These are phyloP conservation scores for Trichoderma brevicompactum DNA, from an alignment of 2,329 filamentous ascomycete genomes.

Conservation along the genomic window DNA sequence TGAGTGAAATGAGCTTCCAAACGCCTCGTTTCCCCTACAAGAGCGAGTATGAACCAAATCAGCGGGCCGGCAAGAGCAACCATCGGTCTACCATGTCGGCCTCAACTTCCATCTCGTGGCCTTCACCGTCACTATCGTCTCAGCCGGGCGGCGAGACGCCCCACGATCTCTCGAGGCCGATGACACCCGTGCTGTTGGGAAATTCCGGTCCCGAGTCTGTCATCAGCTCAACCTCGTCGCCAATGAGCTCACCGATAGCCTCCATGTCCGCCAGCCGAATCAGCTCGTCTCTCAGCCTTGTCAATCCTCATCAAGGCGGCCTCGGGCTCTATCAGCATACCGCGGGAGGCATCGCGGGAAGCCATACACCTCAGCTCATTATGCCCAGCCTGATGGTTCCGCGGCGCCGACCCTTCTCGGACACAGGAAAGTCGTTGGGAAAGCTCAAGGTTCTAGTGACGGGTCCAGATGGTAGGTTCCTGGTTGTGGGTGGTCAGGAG, in stretches of 20 bases:
- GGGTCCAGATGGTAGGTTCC: slow-evolving; percentile 68
- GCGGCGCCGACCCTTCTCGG: slow-evolving; percentile 84
- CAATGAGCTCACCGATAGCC: slow-evolving; percentile 54
- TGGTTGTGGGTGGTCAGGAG: neutral
- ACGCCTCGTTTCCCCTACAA: slow-evolving; percentile 15
- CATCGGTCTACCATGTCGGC: slow-evolving; percentile 26
- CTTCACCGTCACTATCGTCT: slow-evolving; percentile 26
- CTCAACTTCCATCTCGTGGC: slow-evolving; percentile 28
- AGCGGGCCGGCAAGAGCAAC: slow-evolving; percentile 10
- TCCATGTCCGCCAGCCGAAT: slow-evolving; percentile 44
- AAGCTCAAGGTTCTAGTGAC: slow-evolving; percentile 88
- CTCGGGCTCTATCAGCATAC: slow-evolving; percentile 25
- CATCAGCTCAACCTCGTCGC: slow-evolving; percentile 57
- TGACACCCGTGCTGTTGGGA: slow-evolving; percentile 37
- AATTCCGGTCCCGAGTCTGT: slow-evolving; percentile 39
- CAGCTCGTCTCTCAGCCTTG: slow-evolving; percentile 35
- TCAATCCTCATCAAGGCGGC: slow-evolving; percentile 33
- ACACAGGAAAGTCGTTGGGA: slow-evolving; percentile 80
- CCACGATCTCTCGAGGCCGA: slow-evolving; percentile 35
- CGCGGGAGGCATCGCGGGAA: neutral
- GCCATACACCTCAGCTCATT: slow-evolving; percentile 74
- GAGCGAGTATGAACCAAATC: slow-evolving; percentile 1
- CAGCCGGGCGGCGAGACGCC: slow-evolving; percentile 28
- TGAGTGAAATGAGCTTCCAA: slow-evolving; percentile 30
- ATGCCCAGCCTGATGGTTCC: slow-evolving; percentile 97